phyloP scores from a whole-genome alignment of 352 stramenopile genomes.

The Phytophthora boehmeriae region DNA sequence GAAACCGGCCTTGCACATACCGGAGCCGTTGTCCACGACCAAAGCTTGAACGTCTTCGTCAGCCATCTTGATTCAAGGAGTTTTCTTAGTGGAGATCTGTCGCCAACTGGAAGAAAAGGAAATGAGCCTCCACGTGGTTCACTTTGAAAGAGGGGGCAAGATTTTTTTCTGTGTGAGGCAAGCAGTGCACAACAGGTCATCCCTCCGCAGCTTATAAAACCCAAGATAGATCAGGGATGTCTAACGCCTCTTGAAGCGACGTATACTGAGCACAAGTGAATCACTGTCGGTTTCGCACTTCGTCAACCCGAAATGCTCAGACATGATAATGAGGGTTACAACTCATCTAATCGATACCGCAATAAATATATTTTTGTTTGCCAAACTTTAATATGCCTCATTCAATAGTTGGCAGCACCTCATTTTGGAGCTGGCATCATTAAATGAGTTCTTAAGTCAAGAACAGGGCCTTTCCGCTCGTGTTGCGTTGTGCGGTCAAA shows the following conservation, averaged over 20 bases:
- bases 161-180: constrained; percentile 8
- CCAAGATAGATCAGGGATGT: constrained; percentile 6
- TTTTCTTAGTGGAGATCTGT: constrained; percentile 28
- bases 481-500: constrained; percentile 24
- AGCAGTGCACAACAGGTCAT: constrained; percentile 6
- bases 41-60: constrained; percentile 72
- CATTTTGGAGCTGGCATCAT: not conserved
- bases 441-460: constrained; percentile 3
- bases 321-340: not conserved
- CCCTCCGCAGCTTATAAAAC: constrained; percentile 11
- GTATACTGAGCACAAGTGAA: constrained; percentile 34
- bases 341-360: too few relatives aligned
- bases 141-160: constrained; percentile 5
- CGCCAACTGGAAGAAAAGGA: constrained; percentile 35
- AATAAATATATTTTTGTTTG: too few relatives aligned
- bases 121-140: constrained; percentile 38
- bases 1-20: constrained; percentile 99
- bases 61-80: constrained; percentile 45
- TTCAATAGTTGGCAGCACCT: not conserved
- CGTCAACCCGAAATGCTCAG: not conserved
- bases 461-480: not conserved
- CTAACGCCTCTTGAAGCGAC: not conserved
- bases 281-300: not conserved
- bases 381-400: not conserved
- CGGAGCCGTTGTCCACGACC: constrained; percentile 97